phyloP scores from a whole-genome alignment of 139 green algal species.

The Tetradesmus lagerheimii region DNA sequence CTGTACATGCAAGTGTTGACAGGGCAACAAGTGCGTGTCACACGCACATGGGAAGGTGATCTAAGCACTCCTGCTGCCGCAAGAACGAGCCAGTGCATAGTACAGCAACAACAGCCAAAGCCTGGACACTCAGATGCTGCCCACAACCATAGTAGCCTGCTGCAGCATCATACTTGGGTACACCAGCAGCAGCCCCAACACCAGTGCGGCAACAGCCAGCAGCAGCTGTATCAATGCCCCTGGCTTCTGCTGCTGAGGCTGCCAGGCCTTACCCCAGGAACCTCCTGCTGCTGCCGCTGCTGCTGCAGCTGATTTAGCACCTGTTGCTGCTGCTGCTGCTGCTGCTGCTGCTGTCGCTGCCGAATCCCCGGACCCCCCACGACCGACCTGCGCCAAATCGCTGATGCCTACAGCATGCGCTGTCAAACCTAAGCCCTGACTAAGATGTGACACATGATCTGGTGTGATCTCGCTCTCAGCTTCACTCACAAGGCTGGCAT shows the following conservation, averaged over 20 bases:
- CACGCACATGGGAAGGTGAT: too few species aligned
- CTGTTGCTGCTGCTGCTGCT: neutral
- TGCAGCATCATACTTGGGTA: conserved; percentile 74
- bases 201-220: neutral
- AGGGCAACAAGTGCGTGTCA: too few species aligned
- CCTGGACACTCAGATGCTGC: neutral
- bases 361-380: too few species aligned
- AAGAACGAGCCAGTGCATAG: neutral
- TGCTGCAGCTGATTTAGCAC: neutral
- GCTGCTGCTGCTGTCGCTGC: too few species aligned
- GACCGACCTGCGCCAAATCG: neutral
- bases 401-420: neutral
- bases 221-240: neutral
- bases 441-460: neutral
- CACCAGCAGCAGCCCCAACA: conserved; percentile 5
- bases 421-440: neutral
- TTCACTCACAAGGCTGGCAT: neutral
- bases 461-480: neutral
- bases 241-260: neutral
- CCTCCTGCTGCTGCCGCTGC: neutral
- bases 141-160: neutral
- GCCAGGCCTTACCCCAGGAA: neutral
- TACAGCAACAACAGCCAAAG: neutral
- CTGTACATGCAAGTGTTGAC: too few species aligned
- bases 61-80: too few species aligned